Evolutionary conservation across 257 asterid genomes (phyloP).

Genomic region (Leptodermis oblonga): DNA sequence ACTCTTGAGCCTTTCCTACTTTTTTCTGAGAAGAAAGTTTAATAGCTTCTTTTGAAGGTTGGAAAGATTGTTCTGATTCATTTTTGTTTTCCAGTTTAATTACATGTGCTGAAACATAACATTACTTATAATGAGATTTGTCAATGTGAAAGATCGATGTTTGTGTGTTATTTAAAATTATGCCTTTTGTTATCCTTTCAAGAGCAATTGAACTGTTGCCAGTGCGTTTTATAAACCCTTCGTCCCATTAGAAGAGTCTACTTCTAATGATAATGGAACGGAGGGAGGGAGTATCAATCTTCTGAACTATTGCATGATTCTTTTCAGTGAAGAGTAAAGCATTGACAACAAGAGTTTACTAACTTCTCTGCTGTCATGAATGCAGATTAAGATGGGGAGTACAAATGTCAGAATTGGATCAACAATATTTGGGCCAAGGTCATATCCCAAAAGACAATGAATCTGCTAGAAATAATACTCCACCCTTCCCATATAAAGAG

Average conservation of each 20-base stretch:
- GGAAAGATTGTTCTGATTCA: not conserved
- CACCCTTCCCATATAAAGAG: not conserved
- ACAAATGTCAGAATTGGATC: constrained; percentile 85
- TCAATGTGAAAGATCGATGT: not conserved
- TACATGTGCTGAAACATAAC: not conserved
- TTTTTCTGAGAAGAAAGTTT: not conserved
- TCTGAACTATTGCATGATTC: not conserved
- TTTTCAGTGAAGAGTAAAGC: not conserved
- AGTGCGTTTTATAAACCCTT: no score
- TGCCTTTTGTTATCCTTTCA: not conserved
- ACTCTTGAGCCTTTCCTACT: not conserved
- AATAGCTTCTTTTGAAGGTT: not conserved
- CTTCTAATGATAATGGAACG: no score
- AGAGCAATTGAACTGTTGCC: not conserved
- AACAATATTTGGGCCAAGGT: constrained; percentile 85
- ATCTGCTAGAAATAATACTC: not conserved
- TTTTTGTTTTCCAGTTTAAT: no score
- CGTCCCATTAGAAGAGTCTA: no score
- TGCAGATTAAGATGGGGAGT: constrained; percentile 92
- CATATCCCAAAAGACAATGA: constrained; percentile 60
- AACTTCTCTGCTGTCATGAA: constrained; percentile 11
- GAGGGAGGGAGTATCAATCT: no score
- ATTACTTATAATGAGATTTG: not conserved
- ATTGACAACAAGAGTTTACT: not conserved
- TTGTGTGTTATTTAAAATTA: not conserved